Conservation (phyloP, 164 flowering plant species). For the Nymphaea colorata region DNA sequence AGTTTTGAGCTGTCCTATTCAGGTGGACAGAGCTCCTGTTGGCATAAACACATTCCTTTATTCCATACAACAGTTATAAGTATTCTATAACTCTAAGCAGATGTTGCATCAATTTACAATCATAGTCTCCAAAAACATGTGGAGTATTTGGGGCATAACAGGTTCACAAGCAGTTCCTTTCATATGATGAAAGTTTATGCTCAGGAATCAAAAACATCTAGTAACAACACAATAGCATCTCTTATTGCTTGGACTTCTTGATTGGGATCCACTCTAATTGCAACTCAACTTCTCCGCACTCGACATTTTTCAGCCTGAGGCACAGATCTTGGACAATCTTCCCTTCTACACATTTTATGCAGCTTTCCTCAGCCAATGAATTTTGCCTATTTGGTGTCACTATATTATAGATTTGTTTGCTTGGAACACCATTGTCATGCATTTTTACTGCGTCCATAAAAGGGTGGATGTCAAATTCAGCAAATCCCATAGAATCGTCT, state of each 20-base stretch:
- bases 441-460: slow-evolving; percentile 39
- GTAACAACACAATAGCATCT: too few species aligned
- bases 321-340: slow-evolving; percentile 41
- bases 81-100: too few species aligned
- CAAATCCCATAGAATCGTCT: slow-evolving; percentile 85
- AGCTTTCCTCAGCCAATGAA: slow-evolving; percentile 60
- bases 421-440: slow-evolving; percentile 27
- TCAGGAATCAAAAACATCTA: too few species aligned
- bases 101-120: too few species aligned
- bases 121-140: too few species aligned
- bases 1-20: too few species aligned
- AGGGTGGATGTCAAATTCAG: slow-evolving; percentile 42
- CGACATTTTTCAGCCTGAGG: slow-evolving; percentile 60
- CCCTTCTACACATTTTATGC: slow-evolving; percentile 29
- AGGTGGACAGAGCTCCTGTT: too few species aligned
- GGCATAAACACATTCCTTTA: too few species aligned
- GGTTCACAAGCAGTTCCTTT: too few species aligned
- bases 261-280: slow-evolving; percentile 56
- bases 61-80: too few species aligned
- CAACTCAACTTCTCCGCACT: slow-evolving; percentile 70
- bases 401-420: slow-evolving; percentile 36
- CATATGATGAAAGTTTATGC: too few species aligned
- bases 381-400: slow-evolving; percentile 41
- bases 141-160: too few species aligned
- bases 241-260: slow-evolving; percentile 14